A percentile compares a stretch with the other conserved stretches of the same genome.
Evolutionary conservation across 2,329 filamentous ascomycete species (phyloP).

Genomic region (Graphiopsis chlorocephala): DNA sequence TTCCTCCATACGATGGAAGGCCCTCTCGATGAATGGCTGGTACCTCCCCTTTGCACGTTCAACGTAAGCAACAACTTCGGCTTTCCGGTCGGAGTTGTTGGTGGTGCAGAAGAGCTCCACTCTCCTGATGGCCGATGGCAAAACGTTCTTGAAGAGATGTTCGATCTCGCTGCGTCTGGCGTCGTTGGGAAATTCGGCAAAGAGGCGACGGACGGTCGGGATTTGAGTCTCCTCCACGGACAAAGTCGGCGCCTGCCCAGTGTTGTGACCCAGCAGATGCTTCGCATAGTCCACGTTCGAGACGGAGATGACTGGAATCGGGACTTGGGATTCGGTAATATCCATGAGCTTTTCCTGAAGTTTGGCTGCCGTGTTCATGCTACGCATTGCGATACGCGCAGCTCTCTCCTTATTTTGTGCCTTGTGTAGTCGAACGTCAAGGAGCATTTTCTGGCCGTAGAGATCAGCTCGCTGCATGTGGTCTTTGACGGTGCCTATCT

Average conservation of each 20-base stretch:
- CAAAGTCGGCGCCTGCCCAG: slow-evolving; percentile 14
- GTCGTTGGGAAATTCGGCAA: slow-evolving; percentile 17
- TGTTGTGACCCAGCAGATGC: slow-evolving; percentile 17
- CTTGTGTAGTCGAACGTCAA: neutral
- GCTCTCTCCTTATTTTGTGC: neutral
- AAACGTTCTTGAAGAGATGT: slow-evolving; percentile 7
- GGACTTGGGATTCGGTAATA: neutral
- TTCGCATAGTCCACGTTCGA: neutral
- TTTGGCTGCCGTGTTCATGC: neutral
- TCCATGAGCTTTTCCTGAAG: slow-evolving; percentile 1
- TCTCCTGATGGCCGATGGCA: slow-evolving; percentile 13
- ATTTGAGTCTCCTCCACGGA: slow-evolving; percentile 20
- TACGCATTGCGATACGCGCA: neutral
- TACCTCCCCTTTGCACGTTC: neutral
- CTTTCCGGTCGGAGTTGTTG: neutral
- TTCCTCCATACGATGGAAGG: neutral
- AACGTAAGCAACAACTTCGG: neutral
- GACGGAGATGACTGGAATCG: neutral
- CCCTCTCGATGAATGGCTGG: neutral
- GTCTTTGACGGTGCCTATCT: no score
- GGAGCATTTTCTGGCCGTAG: neutral
- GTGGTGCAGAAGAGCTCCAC: slow-evolving; percentile 14
- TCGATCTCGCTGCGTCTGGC: slow-evolving; percentile 18
- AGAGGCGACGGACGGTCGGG: slow-evolving; percentile 10
- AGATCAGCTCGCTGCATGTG: no score